These are phyloP conservation scores for Pistacia vera DNA, from an alignment of 345 rosid genomes.

Conservation along the genomic window DNA sequence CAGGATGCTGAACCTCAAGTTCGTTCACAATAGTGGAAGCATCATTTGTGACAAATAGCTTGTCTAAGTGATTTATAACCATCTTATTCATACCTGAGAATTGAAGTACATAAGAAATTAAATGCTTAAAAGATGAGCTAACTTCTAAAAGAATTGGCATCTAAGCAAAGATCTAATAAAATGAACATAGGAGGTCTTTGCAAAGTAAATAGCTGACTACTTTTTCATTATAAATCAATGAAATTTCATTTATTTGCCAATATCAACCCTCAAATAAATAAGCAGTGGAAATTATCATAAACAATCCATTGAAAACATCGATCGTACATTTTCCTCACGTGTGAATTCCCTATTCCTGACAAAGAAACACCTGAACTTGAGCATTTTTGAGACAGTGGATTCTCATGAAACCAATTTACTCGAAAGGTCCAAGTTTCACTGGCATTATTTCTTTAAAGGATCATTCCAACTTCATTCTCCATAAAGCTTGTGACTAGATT, in stretches of 20 bases:
- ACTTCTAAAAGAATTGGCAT: background rate
- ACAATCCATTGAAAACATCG: background rate
- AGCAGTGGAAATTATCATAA: background rate
- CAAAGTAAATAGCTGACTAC: background rate
- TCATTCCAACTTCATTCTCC: background rate
- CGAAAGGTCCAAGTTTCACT: background rate
- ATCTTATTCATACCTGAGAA: conserved; percentile 93
- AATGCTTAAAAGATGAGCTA: background rate
- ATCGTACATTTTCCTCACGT: background rate
- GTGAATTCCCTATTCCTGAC: background rate
- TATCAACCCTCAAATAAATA: background rate
- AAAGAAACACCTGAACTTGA: background rate
- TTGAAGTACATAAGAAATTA: background rate
- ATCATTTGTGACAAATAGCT: conserved; percentile 88
- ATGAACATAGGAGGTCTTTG: background rate
- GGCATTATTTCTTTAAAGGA: background rate
- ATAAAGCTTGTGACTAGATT: background rate
- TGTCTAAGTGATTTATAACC: conserved; percentile 97
- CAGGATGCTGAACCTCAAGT: conserved; percentile 97
- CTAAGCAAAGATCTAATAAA: background rate
- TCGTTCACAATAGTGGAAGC: conserved; percentile 96
- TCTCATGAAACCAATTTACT: background rate
- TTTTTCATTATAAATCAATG: background rate
- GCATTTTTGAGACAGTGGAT: background rate
- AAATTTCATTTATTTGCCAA: background rate